phyloP scores from a whole-genome alignment of 2,329 filamentous ascomycete genomes.

The Simplicillium aogashimaense region DNA sequence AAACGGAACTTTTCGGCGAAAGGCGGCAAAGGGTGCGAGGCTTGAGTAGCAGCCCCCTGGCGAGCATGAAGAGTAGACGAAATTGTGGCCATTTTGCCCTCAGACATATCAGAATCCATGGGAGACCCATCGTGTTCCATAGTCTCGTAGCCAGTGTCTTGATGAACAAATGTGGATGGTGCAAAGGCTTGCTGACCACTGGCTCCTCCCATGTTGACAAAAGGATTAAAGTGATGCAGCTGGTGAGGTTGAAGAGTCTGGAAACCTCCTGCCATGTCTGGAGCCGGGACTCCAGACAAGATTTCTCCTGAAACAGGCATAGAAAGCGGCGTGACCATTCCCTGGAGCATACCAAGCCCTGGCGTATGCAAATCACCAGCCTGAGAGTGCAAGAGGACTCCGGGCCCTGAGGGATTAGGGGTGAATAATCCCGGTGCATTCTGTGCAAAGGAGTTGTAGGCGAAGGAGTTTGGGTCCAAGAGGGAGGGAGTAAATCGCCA shows the following conservation, averaged over 20 bases:
- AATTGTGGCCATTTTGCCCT: constrained; percentile 42
- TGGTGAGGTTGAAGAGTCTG: constrained; percentile 51
- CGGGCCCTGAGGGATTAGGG: constrained; percentile 72
- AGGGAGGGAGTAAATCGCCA: constrained; percentile 86
- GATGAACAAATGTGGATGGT: constrained; percentile 71
- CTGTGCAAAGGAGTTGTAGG: constrained; percentile 70
- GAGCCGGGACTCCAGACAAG: constrained; percentile 48
- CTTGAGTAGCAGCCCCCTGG: constrained; percentile 32
- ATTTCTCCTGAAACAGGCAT: constrained; percentile 59
- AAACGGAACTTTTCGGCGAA: constrained; percentile 73
- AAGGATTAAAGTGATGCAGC: constrained; percentile 61
- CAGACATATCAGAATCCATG: constrained; percentile 44
- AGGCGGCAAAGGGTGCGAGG: constrained; percentile 36
- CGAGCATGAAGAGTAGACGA: constrained; percentile 52
- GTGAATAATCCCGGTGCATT: constrained; percentile 80
- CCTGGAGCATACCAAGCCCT: constrained; percentile 61
- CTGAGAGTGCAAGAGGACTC: constrained; percentile 72
- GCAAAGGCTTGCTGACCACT: constrained; percentile 54
- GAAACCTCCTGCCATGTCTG: constrained; percentile 57
- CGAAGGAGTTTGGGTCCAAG: constrained; percentile 75
- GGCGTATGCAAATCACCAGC: constrained; percentile 84
- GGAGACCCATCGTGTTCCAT: constrained; percentile 68
- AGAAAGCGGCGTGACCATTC: constrained; percentile 72
- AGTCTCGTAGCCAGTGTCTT: constrained; percentile 69
- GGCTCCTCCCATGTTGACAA: constrained; percentile 35